These are phyloP conservation scores for Candida chauliodis DNA, from an alignment of 805 yeast species.

Conservation along the genomic window DNA sequence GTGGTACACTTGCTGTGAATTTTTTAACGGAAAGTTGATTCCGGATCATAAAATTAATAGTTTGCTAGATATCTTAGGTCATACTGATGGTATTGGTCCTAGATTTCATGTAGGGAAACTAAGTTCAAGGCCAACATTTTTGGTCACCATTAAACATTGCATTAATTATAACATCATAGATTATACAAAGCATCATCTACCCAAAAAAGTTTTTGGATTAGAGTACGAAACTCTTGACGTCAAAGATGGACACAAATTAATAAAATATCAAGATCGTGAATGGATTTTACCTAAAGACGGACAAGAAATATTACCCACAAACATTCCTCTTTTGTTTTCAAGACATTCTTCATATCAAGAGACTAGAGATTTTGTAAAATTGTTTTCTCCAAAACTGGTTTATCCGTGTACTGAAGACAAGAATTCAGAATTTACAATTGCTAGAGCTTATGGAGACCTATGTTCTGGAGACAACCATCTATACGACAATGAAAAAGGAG, in stretches of 20 bases:
- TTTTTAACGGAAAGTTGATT: conserved; percentile 17
- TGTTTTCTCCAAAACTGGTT: conserved; percentile 38
- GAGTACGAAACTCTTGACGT: conserved; percentile 16
- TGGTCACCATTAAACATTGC: conserved; percentile 32
- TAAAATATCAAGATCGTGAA: conserved; percentile 17
- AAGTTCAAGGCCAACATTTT: neutral
- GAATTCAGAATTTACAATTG: conserved; percentile 34
- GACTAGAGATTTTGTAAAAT: conserved; percentile 26
- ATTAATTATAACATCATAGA: conserved; percentile 36
- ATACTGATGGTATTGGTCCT: neutral
- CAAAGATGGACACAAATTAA: conserved; percentile 19
- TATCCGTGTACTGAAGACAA: conserved; percentile 40
- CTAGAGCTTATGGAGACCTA: conserved; percentile 37
- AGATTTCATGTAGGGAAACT: conserved; percentile 5
- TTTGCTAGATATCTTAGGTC: conserved; percentile 3
- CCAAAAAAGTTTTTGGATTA: conserved; percentile 15
- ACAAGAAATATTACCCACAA: conserved; percentile 29
- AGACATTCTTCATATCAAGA: conserved; percentile 48
- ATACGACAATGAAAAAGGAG: conserved; percentile 19
- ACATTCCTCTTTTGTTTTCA: conserved; percentile 37
- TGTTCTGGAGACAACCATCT: conserved; percentile 17
- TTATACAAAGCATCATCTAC: conserved; percentile 25
- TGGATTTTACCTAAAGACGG: conserved; percentile 30
- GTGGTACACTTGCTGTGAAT: conserved; percentile 36
- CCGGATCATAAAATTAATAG: conserved; percentile 8